Percentiles rank a stretch among this genome's conserved stretches.
These are phyloP conservation scores for Tuctoria greenei DNA, from an alignment of 176 grass and related monocot genomes.

Conservation along the genomic window DNA sequence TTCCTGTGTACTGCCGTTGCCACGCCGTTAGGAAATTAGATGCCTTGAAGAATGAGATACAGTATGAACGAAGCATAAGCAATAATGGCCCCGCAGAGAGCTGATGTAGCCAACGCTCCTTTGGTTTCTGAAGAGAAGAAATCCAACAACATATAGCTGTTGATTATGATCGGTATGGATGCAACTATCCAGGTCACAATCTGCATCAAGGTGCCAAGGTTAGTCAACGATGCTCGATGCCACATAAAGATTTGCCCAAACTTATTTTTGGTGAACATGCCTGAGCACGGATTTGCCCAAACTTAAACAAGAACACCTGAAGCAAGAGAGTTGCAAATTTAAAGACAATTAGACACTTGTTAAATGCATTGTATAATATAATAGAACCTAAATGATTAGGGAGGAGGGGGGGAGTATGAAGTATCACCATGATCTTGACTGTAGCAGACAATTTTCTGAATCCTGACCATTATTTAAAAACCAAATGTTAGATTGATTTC, in stretches of 20 bases:
- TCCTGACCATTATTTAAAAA: too few relatives aligned
- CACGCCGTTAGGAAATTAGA: not conserved
- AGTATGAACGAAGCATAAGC: conserved; percentile 37
- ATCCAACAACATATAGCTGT: conserved; percentile 76
- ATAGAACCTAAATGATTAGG: too few relatives aligned
- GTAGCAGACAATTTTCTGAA: too few relatives aligned
- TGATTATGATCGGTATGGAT: conserved; percentile 65
- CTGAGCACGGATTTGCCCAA: too few relatives aligned
- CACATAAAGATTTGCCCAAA: not conserved
- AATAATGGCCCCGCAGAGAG: conserved; percentile 38
- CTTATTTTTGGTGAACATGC: too few relatives aligned
- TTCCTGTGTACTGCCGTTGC: not conserved
- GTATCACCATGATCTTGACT: too few relatives aligned
- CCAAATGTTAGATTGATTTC: too few relatives aligned
- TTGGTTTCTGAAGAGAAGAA: conserved; percentile 64
- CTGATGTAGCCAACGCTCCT: conserved; percentile 27
- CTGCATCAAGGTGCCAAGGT: conserved; percentile 33
- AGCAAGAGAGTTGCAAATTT: too few relatives aligned
- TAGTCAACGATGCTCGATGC: not conserved
- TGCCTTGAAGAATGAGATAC: conserved; percentile 46
- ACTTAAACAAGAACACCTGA: too few relatives aligned
- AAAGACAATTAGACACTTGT: too few relatives aligned
- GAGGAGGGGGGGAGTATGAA: too few relatives aligned
- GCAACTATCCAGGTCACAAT: conserved; percentile 68
- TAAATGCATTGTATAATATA: too few relatives aligned